phyloP scores from a whole-genome alignment of 345 rosid species.

The Cardamine occulta region DNA sequence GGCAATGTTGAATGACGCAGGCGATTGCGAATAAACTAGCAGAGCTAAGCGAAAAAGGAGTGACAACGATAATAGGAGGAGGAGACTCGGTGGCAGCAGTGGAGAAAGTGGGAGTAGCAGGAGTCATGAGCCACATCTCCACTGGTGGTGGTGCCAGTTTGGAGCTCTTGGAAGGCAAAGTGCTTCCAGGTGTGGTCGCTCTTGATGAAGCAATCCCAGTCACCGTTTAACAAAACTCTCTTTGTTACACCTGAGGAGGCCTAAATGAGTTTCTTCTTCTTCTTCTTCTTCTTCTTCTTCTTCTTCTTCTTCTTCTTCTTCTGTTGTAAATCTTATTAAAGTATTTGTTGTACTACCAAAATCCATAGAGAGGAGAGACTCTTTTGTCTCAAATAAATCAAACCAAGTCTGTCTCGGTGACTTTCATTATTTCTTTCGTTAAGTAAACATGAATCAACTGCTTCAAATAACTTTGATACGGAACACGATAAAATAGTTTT shows the following conservation, averaged over 20 bases:
- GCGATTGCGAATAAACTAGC: constrained; percentile 88
- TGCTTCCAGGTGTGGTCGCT: constrained; percentile 89
- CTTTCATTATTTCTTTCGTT: background rate
- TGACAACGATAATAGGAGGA: constrained; percentile 94
- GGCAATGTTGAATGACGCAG: constrained; percentile 42
- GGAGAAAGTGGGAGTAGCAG: constrained; percentile 91
- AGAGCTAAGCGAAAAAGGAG: constrained; percentile 78
- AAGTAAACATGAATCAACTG: constrained; percentile 4
- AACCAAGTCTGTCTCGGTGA: background rate
- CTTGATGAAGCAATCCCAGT: constrained; percentile 70
- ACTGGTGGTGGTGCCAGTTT: constrained; percentile 98
- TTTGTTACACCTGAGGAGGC: background rate
- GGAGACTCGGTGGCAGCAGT: constrained; percentile 98
- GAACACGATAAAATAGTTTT: background rate
- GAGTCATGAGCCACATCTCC: constrained; percentile 95
- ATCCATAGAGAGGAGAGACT: constrained; percentile 29
- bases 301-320: constrained; percentile 21
- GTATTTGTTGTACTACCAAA: constrained; percentile 11
- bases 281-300: constrained; percentile 21
- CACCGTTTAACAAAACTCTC: constrained; percentile 18
- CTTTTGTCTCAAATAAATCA: constrained; percentile 24
- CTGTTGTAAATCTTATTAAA: constrained; percentile 5
- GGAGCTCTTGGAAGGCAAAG: constrained; percentile 93
- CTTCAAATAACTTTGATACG: background rate
- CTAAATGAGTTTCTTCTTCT: constrained; percentile 12